These are phyloP conservation scores for Taiozyma sp. DNA, from an alignment of 1,139 yeast species.

Conservation along the genomic window DNA sequence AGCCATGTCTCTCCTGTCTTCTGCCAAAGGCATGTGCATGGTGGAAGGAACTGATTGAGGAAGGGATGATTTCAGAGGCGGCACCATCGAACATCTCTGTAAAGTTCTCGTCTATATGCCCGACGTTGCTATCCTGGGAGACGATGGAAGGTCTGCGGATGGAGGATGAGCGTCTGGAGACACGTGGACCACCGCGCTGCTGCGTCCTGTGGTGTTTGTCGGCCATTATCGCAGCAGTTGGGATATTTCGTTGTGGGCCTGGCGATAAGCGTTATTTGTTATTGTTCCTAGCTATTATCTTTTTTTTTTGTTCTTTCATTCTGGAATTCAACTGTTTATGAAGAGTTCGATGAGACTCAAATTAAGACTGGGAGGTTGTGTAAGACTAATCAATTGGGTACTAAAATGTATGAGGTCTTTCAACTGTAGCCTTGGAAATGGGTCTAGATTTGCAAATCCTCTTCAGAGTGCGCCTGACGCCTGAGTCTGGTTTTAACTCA, in stretches of 20 bases:
- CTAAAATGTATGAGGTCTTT: too few species aligned
- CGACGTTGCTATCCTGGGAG: constrained; percentile 1
- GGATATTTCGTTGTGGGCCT: background rate
- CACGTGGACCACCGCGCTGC: background rate
- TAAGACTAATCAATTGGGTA: too few species aligned
- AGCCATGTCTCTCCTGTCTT: constrained; percentile 15
- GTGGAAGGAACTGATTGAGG: constrained; percentile 84
- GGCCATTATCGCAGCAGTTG: constrained; percentile 1
- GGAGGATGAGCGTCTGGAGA: constrained; percentile 16
- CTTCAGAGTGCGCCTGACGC: too few species aligned
- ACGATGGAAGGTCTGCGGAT: constrained; percentile 14
- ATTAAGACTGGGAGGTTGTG: too few species aligned
- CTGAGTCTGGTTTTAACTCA: too few species aligned
- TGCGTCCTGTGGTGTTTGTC: background rate
- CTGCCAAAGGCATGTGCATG: constrained; percentile 51
- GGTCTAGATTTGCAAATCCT: too few species aligned
- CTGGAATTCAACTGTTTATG: too few species aligned
- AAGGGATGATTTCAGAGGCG: constrained; percentile 81
- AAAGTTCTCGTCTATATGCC: constrained; percentile 28
- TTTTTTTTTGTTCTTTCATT: background rate
- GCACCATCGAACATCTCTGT: constrained; percentile 87
- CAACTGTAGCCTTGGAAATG: too few species aligned
- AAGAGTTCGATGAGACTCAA: too few species aligned
- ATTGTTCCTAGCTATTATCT: background rate
- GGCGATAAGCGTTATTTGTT: background rate